phyloP scores from a whole-genome alignment of 768 basidiomycete genomes.

The Pulveroboletus sp. region DNA sequence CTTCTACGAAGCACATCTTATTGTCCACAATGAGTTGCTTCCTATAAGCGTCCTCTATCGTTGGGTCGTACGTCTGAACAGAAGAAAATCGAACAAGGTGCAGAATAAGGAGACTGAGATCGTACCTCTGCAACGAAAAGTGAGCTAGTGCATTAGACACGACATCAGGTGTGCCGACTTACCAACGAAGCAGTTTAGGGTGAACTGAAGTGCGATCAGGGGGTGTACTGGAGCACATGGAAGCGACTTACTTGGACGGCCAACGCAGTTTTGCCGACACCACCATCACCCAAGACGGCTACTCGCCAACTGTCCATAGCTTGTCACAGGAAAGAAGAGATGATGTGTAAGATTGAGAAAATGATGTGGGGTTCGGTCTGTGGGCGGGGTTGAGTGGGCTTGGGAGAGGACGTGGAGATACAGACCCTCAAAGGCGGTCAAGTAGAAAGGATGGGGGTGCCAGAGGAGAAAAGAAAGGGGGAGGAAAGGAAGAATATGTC shows the following conservation, averaged over 20 bases:
- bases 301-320: constrained; percentile 94
- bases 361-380: constrained; percentile 21
- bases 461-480: constrained; percentile 38
- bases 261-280: constrained; percentile 94
- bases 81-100: constrained; percentile 9
- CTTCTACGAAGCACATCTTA: constrained; percentile 92
- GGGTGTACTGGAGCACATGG: background rate
- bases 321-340: constrained; percentile 20
- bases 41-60: constrained; percentile 97
- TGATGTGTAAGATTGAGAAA: constrained; percentile 27
- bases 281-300: constrained; percentile 93
- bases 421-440: constrained; percentile 31
- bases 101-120: constrained; percentile 3
- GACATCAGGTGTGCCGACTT: constrained; percentile 30
- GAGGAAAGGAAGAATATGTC: constrained; percentile 45
- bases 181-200: constrained; percentile 95
- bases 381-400: constrained; percentile 11
- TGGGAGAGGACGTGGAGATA: constrained; percentile 16
- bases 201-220: constrained; percentile 61
- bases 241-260: constrained; percentile 76
- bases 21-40: constrained; percentile 94
- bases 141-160: constrained; percentile 12
- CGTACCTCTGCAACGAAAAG: constrained; percentile 48
- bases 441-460: constrained; percentile 18
- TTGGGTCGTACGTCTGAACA: constrained; percentile 88